These are phyloP conservation scores for Coleophoma cylindrospora DNA, from an alignment of 2,329 filamentous ascomycete species.

Conservation along the genomic window DNA sequence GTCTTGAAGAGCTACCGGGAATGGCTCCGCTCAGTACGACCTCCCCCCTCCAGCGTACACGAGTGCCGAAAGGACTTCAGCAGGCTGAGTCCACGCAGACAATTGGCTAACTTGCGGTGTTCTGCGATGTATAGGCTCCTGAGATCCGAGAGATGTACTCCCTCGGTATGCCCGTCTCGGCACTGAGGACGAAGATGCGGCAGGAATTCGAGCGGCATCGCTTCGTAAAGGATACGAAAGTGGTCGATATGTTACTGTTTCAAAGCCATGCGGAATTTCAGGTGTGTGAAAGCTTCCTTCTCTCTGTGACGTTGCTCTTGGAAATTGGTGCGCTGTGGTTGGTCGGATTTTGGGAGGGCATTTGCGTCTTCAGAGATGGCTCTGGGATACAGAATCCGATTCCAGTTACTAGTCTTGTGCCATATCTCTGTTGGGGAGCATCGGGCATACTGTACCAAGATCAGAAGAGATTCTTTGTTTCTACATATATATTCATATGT, in stretches of 20 bases:
- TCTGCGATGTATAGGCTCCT: constrained; percentile 60
- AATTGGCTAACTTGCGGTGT: too few relatives aligned
- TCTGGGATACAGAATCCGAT: too few relatives aligned
- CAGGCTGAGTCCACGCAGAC: too few relatives aligned
- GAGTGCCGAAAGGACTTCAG: too few relatives aligned
- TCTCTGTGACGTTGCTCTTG: too few relatives aligned
- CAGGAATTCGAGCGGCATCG: constrained; percentile 96
- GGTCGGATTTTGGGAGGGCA: background rate
- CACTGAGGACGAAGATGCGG: constrained; percentile 86
- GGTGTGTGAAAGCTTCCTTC: constrained; percentile 42
- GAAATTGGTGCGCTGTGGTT: background rate
- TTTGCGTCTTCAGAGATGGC: constrained; percentile 1
- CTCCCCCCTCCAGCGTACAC: background rate
- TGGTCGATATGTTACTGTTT: constrained; percentile 84
- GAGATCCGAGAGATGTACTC: constrained; percentile 98
- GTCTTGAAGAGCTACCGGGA: constrained; percentile 87
- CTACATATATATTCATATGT: background rate
- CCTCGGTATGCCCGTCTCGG: constrained; percentile 79
- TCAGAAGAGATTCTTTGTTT: background rate
- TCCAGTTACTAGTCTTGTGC: too few relatives aligned
- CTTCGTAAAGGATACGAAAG: constrained; percentile 83
- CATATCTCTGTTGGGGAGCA: too few relatives aligned
- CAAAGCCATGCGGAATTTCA: constrained; percentile 93
- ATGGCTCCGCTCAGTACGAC: constrained; percentile 89
- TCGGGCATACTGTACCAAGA: too few relatives aligned